These are phyloP conservation scores for Aspergillus hortae DNA, from an alignment of 2,329 filamentous ascomycete genomes.

Conservation along the genomic window DNA sequence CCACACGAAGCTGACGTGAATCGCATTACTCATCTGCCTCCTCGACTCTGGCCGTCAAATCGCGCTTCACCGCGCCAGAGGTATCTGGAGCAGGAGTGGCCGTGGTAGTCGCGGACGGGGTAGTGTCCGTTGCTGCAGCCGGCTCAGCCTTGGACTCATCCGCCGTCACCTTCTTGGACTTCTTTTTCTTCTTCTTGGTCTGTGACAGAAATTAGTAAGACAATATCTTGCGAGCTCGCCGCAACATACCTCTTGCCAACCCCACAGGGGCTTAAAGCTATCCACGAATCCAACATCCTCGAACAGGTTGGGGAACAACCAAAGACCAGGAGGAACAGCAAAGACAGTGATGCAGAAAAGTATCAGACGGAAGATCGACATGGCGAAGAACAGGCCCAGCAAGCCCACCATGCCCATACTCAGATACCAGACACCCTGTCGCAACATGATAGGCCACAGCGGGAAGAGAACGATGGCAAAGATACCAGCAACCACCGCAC, in stretches of 20 bases:
- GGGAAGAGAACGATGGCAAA: conserved; percentile 92
- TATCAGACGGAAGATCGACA: conserved; percentile 95
- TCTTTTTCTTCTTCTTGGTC: conserved; percentile 41
- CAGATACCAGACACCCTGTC: conserved; percentile 94
- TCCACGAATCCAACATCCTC: conserved; percentile 99
- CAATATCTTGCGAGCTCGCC: neutral
- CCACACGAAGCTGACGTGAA: neutral
- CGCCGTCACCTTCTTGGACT: conserved; percentile 26
- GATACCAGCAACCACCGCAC: conserved; percentile 74
- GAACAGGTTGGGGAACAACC: conserved; percentile 96
- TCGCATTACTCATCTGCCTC: conserved; percentile 37
- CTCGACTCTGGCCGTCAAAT: conserved; percentile 44
- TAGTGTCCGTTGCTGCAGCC: conserved; percentile 10
- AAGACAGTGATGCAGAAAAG: conserved; percentile 94
- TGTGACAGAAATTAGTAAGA: conserved; percentile 14
- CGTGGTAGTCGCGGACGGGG: conserved; percentile 32
- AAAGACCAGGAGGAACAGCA: conserved; percentile 77
- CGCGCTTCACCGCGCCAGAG: conserved; percentile 34
- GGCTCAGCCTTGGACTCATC: conserved; percentile 5
- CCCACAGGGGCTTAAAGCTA: conserved; percentile 93
- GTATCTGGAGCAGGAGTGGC: conserved; percentile 34
- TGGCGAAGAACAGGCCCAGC: conserved; percentile 89
- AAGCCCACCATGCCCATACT: conserved; percentile 90
- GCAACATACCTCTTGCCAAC: conserved; percentile 83
- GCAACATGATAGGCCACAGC: conserved; percentile 86